These are phyloP conservation scores for Aotearoamyces nothofagi DNA, from an alignment of 2,329 filamentous ascomycete genomes.

Conservation along the genomic window DNA sequence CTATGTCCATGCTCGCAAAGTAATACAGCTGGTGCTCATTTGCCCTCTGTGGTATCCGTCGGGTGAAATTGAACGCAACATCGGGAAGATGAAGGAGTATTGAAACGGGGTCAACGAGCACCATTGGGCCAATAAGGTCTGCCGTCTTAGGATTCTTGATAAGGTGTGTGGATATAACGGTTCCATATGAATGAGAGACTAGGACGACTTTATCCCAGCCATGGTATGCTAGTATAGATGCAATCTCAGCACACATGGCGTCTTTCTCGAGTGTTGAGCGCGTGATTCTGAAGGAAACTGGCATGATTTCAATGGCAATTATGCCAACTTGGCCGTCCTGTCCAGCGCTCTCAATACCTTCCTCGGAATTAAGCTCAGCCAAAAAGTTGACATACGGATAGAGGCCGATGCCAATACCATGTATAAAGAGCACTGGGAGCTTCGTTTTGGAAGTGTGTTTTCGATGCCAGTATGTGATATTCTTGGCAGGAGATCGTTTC, in stretches of 20 bases:
- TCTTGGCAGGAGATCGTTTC: constrained; percentile 28
- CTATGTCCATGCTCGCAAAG: constrained; percentile 42
- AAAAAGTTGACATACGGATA: constrained; percentile 41
- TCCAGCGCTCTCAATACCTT: constrained; percentile 14
- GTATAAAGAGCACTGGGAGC: constrained; percentile 44
- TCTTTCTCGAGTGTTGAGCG: constrained; percentile 28
- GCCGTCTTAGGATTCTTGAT: constrained; percentile 27
- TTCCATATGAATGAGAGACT: constrained; percentile 36
- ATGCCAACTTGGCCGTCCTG: constrained; percentile 36
- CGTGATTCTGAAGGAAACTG: constrained; percentile 41
- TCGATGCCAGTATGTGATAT: constrained; percentile 42
- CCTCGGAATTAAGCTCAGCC: constrained; percentile 28
- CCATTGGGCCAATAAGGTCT: constrained; percentile 28
- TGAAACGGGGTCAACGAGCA: constrained; percentile 45
- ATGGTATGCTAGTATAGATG: constrained; percentile 33
- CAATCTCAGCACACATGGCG: constrained; percentile 35
- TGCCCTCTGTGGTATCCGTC: constrained; percentile 25
- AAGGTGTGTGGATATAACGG: constrained; percentile 38
- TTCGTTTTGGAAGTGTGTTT: constrained; percentile 41
- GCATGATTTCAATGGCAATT: constrained; percentile 41
- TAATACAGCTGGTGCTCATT: constrained; percentile 45
- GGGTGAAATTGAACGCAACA: constrained; percentile 47
- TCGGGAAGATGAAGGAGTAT: constrained; percentile 45
- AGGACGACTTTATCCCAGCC: constrained; percentile 36
- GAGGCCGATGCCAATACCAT: constrained; percentile 46